Conservation (phyloP, 305 asterid genomes). For the Solanum chacoense region DNA sequence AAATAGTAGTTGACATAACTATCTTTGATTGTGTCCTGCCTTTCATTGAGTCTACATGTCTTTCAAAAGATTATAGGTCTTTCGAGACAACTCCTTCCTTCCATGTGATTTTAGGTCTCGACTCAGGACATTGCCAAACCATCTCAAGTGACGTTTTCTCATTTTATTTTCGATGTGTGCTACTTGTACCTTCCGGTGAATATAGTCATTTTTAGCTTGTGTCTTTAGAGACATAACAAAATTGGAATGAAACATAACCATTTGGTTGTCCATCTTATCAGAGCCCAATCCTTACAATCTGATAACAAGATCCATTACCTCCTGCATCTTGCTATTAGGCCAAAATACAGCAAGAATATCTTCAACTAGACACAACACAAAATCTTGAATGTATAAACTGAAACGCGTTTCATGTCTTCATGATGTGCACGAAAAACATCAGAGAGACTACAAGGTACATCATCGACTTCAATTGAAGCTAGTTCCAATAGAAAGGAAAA, state of each 20-base stretch:
- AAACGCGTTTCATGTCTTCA: background rate
- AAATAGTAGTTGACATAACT: background rate
- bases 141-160: background rate
- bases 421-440: background rate
- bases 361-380: background rate
- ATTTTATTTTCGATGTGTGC: background rate
- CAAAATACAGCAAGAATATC: background rate
- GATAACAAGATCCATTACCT: background rate
- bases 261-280: background rate
- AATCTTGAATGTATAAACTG: background rate
- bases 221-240: background rate
- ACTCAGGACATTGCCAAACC: background rate
- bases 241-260: background rate
- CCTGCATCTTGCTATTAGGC: background rate
- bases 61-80: background rate
- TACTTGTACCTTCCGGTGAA: background rate
- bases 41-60: background rate
- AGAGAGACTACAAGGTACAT: background rate
- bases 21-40: background rate
- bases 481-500: background rate
- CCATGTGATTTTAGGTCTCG: background rate
- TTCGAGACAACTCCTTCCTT: background rate
- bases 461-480: background rate
- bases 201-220: background rate
- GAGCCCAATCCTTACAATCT: background rate